Percentiles rank a stretch among this genome's conserved stretches.
Evolutionary conservation across 176 grass and related monocot genomes (phyloP).

Genomic region (Chrysopogon serrulatus): DNA sequence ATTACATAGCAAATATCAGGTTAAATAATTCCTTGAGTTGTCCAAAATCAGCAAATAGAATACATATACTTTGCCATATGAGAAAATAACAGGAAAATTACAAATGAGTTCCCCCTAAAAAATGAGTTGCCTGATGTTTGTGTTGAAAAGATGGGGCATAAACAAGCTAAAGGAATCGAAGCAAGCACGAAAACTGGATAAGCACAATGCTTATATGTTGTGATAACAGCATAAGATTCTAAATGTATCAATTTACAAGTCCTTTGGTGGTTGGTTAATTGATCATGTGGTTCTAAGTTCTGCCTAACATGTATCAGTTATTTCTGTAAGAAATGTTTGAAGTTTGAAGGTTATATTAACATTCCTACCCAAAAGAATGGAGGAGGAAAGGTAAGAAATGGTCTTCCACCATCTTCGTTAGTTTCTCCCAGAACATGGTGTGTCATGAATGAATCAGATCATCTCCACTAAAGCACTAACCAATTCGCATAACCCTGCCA

Average conservation of each 20-base stretch:
- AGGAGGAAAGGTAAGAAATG: not conserved
- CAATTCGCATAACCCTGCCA: not conserved
- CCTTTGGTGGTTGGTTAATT: not conserved
- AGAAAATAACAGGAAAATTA: slow-evolving; percentile 15
- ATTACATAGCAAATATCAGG: not conserved
- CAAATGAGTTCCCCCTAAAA: not conserved
- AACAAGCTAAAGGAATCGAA: not conserved
- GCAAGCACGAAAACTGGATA: not conserved
- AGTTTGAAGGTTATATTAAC: not conserved
- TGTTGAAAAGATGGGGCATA: not conserved
- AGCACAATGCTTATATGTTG: not conserved
- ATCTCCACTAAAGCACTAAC: not conserved
- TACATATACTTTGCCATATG: not conserved
- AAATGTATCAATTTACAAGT: not conserved
- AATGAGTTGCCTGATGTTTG: not conserved
- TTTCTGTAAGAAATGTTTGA: not conserved
- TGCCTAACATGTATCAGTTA: not conserved
- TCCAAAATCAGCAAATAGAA: not conserved
- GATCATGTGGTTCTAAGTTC: not conserved
- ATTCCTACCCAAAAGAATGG: not conserved
- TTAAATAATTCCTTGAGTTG: not conserved
- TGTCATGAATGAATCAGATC: slow-evolving; percentile 6
- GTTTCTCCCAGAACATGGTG: not conserved
- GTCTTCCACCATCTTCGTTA: not conserved
- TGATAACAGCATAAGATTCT: not conserved